Conservation (phyloP, 2,329 filamentous ascomycete species). For the Didymosphaeria variabile region DNA sequence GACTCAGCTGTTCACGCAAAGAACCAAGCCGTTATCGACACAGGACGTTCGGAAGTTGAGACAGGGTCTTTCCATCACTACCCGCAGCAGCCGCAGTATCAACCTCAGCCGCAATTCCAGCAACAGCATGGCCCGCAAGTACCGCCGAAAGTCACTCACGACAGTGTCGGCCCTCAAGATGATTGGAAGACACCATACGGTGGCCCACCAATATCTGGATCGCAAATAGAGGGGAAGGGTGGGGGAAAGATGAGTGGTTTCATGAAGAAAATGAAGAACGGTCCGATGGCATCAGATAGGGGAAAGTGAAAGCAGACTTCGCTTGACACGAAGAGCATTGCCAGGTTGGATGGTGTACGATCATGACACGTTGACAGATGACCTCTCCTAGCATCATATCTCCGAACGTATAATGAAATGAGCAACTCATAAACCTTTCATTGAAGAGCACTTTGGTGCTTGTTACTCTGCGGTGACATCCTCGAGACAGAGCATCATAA, state of each 20-base stretch:
- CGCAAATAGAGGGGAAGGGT: slow-evolving; percentile 33
- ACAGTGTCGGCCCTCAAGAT: slow-evolving; percentile 2
- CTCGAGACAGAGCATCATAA: slow-evolving; percentile 14
- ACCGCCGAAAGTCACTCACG: slow-evolving; percentile 1
- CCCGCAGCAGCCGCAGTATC: not conserved
- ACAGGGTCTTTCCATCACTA: slow-evolving; percentile 25
- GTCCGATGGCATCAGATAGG: slow-evolving; percentile 26
- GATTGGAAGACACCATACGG: slow-evolving; percentile 12
- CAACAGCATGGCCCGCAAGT: not conserved
- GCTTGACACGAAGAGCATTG: not conserved
- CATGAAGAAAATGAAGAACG: slow-evolving; percentile 47
- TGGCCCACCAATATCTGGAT: slow-evolving; percentile 34
- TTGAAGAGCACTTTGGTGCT: not conserved
- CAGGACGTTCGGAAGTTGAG: slow-evolving; percentile 44
- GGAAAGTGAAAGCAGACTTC: not conserved
- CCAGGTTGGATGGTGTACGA: not conserved
- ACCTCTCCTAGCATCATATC: not conserved
- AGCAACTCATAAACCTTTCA: not conserved
- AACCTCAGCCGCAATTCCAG: not conserved
- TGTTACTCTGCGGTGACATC: not conserved
- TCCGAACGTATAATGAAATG: not conserved
- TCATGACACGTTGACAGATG: not conserved
- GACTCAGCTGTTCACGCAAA: slow-evolving; percentile 40
- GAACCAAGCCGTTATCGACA: slow-evolving; percentile 44
- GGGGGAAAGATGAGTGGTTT: slow-evolving; percentile 42